Conservation (phyloP, 140 eudicot species). For the Stevia rebaudiana region DNA sequence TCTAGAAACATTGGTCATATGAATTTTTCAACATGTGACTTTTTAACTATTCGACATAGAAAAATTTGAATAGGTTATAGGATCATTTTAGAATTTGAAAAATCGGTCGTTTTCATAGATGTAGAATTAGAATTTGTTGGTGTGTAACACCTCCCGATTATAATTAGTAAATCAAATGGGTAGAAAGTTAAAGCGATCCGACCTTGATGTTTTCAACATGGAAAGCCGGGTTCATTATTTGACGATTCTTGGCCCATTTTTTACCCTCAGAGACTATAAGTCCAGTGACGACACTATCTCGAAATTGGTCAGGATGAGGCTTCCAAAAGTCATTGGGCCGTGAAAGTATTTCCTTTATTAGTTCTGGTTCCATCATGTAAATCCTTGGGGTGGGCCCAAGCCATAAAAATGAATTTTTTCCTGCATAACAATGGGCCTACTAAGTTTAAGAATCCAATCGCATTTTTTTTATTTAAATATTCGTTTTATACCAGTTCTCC, state of each 20-base stretch:
- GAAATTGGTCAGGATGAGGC: slow-evolving; percentile 21
- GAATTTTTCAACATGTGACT: too few species aligned
- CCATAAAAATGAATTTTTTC: slow-evolving; percentile 32
- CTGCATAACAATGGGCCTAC: slow-evolving; percentile 4
- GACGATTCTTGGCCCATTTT: slow-evolving; percentile 47
- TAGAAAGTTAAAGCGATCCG: background rate
- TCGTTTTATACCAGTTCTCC: too few species aligned
- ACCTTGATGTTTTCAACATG: slow-evolving; percentile 42
- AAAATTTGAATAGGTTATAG: too few species aligned
- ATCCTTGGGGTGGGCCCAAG: slow-evolving; percentile 36
- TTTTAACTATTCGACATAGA: too few species aligned
- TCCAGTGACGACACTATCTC: slow-evolving; percentile 24
- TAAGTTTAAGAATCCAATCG: too few species aligned
- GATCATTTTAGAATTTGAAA: too few species aligned
- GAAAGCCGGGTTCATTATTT: slow-evolving; percentile 43
- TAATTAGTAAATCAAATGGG: background rate
- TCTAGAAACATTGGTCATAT: too few species aligned
- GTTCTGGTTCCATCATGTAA: slow-evolving; percentile 32
- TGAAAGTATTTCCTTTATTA: slow-evolving; percentile 26
- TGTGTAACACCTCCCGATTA: too few species aligned
- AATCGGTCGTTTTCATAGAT: too few species aligned
- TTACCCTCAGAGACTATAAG: slow-evolving; percentile 30
- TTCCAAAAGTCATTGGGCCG: slow-evolving; percentile 24
- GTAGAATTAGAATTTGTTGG: too few species aligned
- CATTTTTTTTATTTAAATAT: too few species aligned